A percentile compares a stretch with the other conserved stretches of the same genome.
phyloP scores from a whole-genome alignment of 2,329 filamentous ascomycete genomes.

The Ophiostoma novo-ulmi region DNA sequence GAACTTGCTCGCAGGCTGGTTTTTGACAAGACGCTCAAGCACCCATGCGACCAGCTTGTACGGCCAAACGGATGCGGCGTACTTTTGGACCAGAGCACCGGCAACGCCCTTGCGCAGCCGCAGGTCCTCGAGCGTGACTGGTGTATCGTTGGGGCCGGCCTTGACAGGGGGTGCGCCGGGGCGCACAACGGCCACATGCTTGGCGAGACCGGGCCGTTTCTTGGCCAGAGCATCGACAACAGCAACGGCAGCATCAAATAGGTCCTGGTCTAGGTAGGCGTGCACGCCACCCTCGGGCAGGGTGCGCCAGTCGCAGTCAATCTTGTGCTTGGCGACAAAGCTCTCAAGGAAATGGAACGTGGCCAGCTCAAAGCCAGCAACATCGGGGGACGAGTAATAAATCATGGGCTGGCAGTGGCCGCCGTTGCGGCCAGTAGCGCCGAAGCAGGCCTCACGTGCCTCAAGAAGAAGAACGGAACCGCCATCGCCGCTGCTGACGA shows the following conservation, averaged over 20 bases:
- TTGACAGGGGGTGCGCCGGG: conserved; percentile 24
- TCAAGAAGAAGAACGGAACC: conserved; percentile 65
- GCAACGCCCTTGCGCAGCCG: conserved; percentile 49
- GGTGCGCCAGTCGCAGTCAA: conserved; percentile 65
- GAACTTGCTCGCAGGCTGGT: conserved; percentile 40
- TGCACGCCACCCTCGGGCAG: conserved; percentile 54
- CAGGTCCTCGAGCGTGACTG: conserved; percentile 43
- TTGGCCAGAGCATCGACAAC: conserved; percentile 48
- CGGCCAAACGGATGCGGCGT: conserved; percentile 70
- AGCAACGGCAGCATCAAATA: conserved; percentile 48
- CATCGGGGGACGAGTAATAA: conserved; percentile 54
- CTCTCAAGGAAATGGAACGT: conserved; percentile 58
- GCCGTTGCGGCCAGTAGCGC: conserved; percentile 70
- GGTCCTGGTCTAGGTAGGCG: conserved; percentile 52
- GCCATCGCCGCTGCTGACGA: conserved; percentile 42
- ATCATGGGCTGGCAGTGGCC: conserved; percentile 71
- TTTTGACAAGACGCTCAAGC: conserved; percentile 52
- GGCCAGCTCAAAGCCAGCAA: conserved; percentile 66
- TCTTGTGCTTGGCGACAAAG: conserved; percentile 51
- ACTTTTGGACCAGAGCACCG: conserved; percentile 59
- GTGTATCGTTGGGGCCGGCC: not conserved
- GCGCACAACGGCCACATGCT: conserved; percentile 41
- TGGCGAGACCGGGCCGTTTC: conserved; percentile 53
- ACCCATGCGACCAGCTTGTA: conserved; percentile 77
- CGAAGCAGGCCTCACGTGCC: conserved; percentile 74